Base-by-base conservation (phyloP, 1,139 yeast species). In the Candida sojae region DNA sequence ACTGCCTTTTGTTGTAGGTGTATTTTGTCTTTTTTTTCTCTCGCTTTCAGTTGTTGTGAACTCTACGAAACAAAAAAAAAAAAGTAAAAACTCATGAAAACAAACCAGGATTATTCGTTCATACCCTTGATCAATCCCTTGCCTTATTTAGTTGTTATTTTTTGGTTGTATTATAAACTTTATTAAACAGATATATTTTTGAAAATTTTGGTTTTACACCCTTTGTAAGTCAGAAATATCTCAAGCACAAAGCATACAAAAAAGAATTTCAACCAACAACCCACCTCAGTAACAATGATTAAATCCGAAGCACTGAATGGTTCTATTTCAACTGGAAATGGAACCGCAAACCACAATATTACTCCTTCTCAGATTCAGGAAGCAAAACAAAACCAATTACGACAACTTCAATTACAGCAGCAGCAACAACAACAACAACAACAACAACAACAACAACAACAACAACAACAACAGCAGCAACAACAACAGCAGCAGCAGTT, bases 401-500 rank as follows among this genome's bases (percentile, higher is more conserved):
- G 46, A 30, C 53, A 50, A 43, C 45, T 34, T 9, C 52, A 47
- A 40, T 45, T 44, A 21, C 51, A 53, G 29, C 53, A 49, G 33
- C 51, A 47, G 13, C 57, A 53, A 33, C 51, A 40, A 43, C 50
- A 46, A 28, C 56, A 45, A 29, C 42, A 25, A 10, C 53, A 44
- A 35, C 48, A 42, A 35, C 52, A 47, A 34, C n/a, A n/a, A n/a
- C n/a, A n/a, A n/a, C n/a, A n/a, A 21, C 51, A 53, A 28, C 53
- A 49, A 33, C 51, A 17, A 17, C 21, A 17, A 17, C 21, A 17
- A 3, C 21, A 17, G 21, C 50, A 44, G 23, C 53, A 43, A 34
- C 49, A 36, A n/a, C 44, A 40, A 49, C 65, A 59, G 39, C 69
- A 61, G 38, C 58, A 51, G 32, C 55, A 53, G 42, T 58, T 56